A percentile compares a stretch with the other conserved stretches of the same genome.
Evolutionary conservation across 495 filamentous ascomycete species (phyloP).

Genomic region (Talaromyces borbonicus): DNA sequence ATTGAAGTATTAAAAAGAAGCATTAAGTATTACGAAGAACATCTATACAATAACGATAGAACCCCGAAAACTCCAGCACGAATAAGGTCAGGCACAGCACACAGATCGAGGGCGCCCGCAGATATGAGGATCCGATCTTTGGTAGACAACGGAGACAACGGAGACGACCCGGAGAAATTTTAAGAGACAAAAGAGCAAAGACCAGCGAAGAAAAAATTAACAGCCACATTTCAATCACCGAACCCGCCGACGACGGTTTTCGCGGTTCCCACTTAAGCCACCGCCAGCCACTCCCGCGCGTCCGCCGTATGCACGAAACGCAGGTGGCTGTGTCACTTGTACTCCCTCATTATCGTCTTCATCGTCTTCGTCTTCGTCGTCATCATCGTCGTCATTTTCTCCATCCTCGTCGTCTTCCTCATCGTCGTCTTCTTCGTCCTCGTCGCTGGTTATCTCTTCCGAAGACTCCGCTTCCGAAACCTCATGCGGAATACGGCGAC

Average conservation of each 20-base stretch:
- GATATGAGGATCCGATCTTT: no score
- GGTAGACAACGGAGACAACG: no score
- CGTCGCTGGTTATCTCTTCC: constrained; percentile 12
- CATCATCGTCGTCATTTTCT: constrained; percentile 13
- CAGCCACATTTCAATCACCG: neutral
- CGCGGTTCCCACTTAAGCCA: neutral
- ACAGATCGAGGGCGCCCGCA: no score
- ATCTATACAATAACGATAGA: no score
- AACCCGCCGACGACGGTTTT: constrained; percentile 1
- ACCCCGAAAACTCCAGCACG: no score
- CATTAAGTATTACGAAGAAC: no score
- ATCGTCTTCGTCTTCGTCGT: constrained; percentile 10
- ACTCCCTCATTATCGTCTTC: constrained; percentile 24
- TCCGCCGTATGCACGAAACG: neutral
- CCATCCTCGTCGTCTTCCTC: constrained; percentile 12
- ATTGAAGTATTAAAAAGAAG: no score
- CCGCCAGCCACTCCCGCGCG: constrained; percentile 2
- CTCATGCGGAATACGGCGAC: neutral
- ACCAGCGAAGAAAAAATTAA: neutral
- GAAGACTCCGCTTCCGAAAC: neutral
- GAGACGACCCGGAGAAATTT: no score
- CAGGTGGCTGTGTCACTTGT: constrained; percentile 8
- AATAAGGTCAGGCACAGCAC: no score
- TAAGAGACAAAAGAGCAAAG: neutral
- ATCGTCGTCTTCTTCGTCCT: constrained; percentile 11